Percentiles rank a stretch among this genome's conserved stretches.
Conservation (phyloP, 2,329 filamentous ascomycete species). For the Pseudogymnoascus sp. region DNA sequence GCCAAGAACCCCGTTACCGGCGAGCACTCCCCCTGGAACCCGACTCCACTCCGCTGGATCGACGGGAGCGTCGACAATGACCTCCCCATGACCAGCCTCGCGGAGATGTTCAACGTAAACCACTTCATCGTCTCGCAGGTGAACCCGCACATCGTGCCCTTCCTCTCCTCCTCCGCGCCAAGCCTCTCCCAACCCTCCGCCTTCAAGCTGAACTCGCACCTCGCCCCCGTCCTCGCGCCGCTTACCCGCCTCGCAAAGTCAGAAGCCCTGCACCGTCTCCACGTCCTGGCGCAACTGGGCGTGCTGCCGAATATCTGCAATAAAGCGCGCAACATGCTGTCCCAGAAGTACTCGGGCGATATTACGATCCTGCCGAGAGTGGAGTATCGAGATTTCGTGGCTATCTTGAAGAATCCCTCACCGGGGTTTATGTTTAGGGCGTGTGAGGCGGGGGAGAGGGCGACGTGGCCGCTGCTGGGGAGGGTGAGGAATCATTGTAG, state of each 20-base stretch:
- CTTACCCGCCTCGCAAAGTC: slow-evolving; percentile 67
- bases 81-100: slow-evolving; percentile 77
- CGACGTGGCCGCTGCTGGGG: slow-evolving; percentile 85
- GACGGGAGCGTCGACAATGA: slow-evolving; percentile 95
- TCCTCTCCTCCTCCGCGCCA: slow-evolving; percentile 64
- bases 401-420: slow-evolving; percentile 75
- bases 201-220: slow-evolving; percentile 21
- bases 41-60: slow-evolving; percentile 77
- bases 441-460: slow-evolving; percentile 68
- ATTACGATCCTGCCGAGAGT: slow-evolving; percentile 88
- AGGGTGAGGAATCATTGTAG: slow-evolving; percentile 80
- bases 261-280: slow-evolving; percentile 71
- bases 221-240: slow-evolving; percentile 47
- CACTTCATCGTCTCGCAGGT: slow-evolving; percentile 97
- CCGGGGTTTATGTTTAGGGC: slow-evolving; percentile 77
- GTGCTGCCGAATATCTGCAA: slow-evolving; percentile 70
- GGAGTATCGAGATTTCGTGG: slow-evolving; percentile 61
- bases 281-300: slow-evolving; percentile 71
- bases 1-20: slow-evolving; percentile 80
- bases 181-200: slow-evolving; percentile 34
- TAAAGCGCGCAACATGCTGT: slow-evolving; percentile 72
- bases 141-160: slow-evolving; percentile 87
- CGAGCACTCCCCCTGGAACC: slow-evolving; percentile 73
- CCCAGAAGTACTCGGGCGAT: slow-evolving; percentile 86
- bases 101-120: slow-evolving; percentile 97